These are phyloP conservation scores for Gloeophyllum trabeum DNA, from an alignment of 768 basidiomycete genomes.

Conservation along the genomic window DNA sequence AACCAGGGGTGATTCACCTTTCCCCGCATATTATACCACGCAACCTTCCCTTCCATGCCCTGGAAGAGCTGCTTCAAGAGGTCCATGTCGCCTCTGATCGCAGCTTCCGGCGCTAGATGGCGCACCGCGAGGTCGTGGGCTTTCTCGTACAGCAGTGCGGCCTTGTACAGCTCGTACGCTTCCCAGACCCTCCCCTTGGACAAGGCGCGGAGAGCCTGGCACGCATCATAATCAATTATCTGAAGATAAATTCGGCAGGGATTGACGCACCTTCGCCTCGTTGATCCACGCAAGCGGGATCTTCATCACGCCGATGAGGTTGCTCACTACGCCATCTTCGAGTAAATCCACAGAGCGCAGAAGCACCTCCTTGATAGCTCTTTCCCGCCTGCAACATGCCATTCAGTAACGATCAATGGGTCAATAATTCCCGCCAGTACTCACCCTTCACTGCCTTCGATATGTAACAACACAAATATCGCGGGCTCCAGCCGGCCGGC, in stretches of 20 bases:
- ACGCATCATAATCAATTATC: slow-evolving; percentile 1
- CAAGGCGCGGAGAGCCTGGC: slow-evolving; percentile 56
- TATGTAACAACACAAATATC: slow-evolving; percentile 79
- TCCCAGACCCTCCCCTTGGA: slow-evolving; percentile 50
- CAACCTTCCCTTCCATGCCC: slow-evolving; percentile 50
- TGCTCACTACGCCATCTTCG: slow-evolving; percentile 65
- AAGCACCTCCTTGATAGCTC: slow-evolving; percentile 74
- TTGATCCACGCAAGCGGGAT: slow-evolving; percentile 84
- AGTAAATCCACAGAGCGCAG: slow-evolving; percentile 52
- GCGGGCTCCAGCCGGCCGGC: slow-evolving; percentile 78
- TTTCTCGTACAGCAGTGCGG: slow-evolving; percentile 54
- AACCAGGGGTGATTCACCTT: slow-evolving; percentile 37
- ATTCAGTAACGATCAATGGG: neutral
- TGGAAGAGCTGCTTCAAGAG: slow-evolving; percentile 62
- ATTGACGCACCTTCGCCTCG: slow-evolving; percentile 62
- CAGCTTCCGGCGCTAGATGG: slow-evolving; percentile 83
- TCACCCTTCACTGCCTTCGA: slow-evolving; percentile 74
- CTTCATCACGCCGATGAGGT: slow-evolving; percentile 63
- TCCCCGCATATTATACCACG: slow-evolving; percentile 76
- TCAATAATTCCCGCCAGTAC: slow-evolving; percentile 16
- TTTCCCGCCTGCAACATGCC: slow-evolving; percentile 49
- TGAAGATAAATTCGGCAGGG: neutral
- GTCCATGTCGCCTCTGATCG: slow-evolving; percentile 45
- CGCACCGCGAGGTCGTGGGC: slow-evolving; percentile 80
- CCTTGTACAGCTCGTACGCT: slow-evolving; percentile 69